Base-by-base conservation (phyloP, 352 stramenopile species). In the Globisporangium splendens region DNA sequence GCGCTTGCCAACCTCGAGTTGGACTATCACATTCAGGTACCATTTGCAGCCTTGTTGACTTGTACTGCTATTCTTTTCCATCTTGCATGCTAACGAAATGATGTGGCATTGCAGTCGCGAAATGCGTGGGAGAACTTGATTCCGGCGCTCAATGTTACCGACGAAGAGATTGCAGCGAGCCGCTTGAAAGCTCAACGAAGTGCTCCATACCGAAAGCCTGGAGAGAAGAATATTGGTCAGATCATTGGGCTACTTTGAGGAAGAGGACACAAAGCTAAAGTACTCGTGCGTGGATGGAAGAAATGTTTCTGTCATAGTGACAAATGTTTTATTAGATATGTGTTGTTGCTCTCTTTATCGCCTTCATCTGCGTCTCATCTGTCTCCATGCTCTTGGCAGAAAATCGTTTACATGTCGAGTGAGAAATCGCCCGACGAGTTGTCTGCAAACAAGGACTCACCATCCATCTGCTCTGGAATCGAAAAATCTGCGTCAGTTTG, bases 1-100 rank as follows among this genome's bases (percentile, higher is more conserved):
- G 75, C 86, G 6, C 59, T 94, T 38, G 86, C 86, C 21, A 91
- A 77, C n/a, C 67, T 91, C 46, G 77, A 95, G 59, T 69, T 83
- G 8, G 82, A 90, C 39, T 95, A 95, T 54, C 86, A 95, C 50
- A 70, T 86, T 22, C 82, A 88, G 79, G 83, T 91, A 63, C 41
- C 28, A 35, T 35, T 35, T 35, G 7, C 10, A 35, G 28, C 28
- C 28, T 35, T 31, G 24, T 21, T 47, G 7, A 35, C 3, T 21
- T 44, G n/a, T 5, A 31, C 28, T 35, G 28, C 28, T 48, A 22
- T 18, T 22, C 20, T 52, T 31, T 66, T 47, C 20, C 28, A 35
- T 35, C 10, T 35, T 8, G 28, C 28, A 10, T 35, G 28, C 28
- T 35, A 35, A 35, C 28, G 28, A 35, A 35, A 35, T 35, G 28